Base-by-base conservation (phyloP, 163 green algal genomes). In the Picocystis sp. region DNA sequence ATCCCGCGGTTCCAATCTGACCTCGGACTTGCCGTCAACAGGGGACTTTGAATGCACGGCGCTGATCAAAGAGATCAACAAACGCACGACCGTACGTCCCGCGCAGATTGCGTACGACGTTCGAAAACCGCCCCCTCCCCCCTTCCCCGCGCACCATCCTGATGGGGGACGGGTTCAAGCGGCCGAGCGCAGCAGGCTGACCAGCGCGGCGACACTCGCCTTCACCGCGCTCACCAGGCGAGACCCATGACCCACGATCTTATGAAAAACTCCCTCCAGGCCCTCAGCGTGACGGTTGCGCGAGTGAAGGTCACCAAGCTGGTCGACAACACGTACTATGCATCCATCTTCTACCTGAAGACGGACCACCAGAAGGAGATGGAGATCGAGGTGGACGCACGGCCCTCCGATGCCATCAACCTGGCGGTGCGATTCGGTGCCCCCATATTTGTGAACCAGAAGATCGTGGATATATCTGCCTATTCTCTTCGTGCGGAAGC, bases 371-470 rank as follows among this genome's bases (percentile, higher is more conserved):
- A 46, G 11, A 38, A 13, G 46, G 22, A 24, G 29, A 22, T 50
- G 8, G 75, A 80, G 58, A 42, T 83, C 8, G 60, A 70, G 38
- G 47, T 86, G 10, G 77, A 86, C 43, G 62, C 71, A 11, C 52
- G 77, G 23, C 77, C 77, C 12, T 78, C 64, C 15, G 77, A 86
- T 43, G 77, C 76, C 5, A 62, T 86, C 50, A 84, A 84, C 61
- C 52, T 86, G 47, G 76, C 76, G 8, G 49, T 78, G 41, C 64
- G 77, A 15, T 82, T 81, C 59, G 46, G 53, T 19, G 65, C 68
- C 3, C 50, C 61, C 21, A 72, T 81, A 22, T 80, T 70, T 29
- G 68, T 81, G 17, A 64, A 65, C 58, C 71, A 63, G 22, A 52
- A 19, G 29, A 23, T 47, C 21, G 22, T 59, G 29, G 29, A 33